Percentiles rank a stretch among this genome's conserved stretches.
Evolutionary conservation across 176 grass and related monocot genomes (phyloP).

Genomic region (Cenchrus fungigraminus): DNA sequence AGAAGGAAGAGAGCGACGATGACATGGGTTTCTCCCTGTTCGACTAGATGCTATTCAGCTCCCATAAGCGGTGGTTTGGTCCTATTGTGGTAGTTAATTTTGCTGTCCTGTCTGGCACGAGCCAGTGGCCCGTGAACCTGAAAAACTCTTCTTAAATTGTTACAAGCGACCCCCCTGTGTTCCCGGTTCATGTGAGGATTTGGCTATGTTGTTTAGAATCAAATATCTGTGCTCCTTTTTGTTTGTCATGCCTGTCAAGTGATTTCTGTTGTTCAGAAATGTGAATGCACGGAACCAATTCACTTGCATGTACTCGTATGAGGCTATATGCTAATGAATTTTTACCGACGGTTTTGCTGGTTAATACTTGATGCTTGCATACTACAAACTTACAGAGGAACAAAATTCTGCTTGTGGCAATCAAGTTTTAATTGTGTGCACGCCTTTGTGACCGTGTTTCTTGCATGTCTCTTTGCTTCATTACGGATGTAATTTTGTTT

Average conservation of each 20-base stretch:
- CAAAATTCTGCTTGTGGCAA: no score
- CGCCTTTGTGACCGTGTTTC: no score
- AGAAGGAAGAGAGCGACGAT: slow-evolving; percentile 88
- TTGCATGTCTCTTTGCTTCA: no score
- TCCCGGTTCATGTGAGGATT: slow-evolving; percentile 12
- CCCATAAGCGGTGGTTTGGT: background rate
- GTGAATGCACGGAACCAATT: no score
- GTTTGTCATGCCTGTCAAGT: no score
- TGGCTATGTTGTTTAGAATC: background rate
- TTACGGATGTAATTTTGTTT: no score
- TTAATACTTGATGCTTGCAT: no score
- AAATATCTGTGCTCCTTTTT: background rate
- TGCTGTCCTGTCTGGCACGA: background rate
- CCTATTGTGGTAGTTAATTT: slow-evolving; percentile 39
- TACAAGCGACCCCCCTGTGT: background rate
- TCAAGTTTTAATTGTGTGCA: no score
- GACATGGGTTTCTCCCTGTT: slow-evolving; percentile 98
- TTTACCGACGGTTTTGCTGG: no score
- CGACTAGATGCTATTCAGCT: slow-evolving; percentile 51
- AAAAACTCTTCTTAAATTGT: background rate
- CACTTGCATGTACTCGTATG: no score
- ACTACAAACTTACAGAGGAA: no score
- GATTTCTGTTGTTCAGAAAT: background rate
- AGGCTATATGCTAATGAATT: no score
- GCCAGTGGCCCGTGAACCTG: slow-evolving; percentile 24